Percentiles rank a stretch among this genome's conserved stretches.
Evolutionary conservation across 306 rosid species (phyloP).

Genomic region (Cyamopsis tetragonoloba): DNA sequence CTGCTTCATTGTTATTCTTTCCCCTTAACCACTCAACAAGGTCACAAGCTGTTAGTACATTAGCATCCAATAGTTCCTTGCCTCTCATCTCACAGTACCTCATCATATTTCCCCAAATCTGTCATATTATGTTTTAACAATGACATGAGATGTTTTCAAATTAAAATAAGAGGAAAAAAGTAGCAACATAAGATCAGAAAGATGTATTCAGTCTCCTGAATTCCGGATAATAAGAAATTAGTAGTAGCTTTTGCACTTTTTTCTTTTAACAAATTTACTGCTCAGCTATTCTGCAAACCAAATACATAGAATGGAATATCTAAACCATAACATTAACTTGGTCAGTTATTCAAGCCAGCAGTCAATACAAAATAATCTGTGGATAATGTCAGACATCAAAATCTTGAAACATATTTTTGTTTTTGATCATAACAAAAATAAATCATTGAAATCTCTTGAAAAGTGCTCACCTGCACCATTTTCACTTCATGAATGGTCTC

Average conservation of each 20-base stretch:
- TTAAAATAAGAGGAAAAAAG: not conserved
- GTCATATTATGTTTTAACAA: constrained; percentile 22
- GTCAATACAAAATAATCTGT: not conserved
- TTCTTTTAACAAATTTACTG: not conserved
- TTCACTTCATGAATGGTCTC: constrained; percentile 81
- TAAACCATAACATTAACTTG: not conserved
- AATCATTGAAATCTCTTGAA: no score
- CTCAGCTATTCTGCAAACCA: not conserved
- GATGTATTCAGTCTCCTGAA: not conserved
- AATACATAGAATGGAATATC: not conserved
- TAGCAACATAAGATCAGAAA: not conserved
- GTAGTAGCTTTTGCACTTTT: not conserved
- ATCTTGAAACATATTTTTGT: not conserved
- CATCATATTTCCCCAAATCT: constrained; percentile 79
- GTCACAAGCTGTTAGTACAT: constrained; percentile 44
- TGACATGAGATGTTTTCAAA: not conserved
- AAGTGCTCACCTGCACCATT: constrained; percentile 67
- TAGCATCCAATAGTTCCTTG: constrained; percentile 63
- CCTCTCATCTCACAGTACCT: constrained; percentile 63
- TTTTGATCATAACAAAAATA: not conserved
- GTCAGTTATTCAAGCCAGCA: not conserved
- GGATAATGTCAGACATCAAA: not conserved
- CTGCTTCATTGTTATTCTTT: constrained; percentile 42
- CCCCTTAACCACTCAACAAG: constrained; percentile 60
- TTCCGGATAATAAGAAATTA: not conserved